Evolutionary conservation across 768 basidiomycete genomes (phyloP).

Genomic region (Boletus subparvulus): DNA sequence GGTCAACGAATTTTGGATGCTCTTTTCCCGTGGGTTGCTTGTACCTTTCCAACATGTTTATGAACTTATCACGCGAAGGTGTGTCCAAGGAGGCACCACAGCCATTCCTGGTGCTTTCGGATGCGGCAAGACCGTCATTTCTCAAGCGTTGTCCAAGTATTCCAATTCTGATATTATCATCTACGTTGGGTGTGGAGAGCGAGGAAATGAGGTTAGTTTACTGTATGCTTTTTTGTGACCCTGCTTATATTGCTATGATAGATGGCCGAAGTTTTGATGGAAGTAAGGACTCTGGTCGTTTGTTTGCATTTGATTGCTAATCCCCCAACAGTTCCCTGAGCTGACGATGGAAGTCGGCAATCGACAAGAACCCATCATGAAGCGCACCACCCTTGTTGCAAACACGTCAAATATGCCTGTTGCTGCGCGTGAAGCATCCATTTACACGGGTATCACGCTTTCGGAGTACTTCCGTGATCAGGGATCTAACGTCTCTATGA

Average conservation of each 20-base stretch:
- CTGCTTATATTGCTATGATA: slow-evolving; percentile 30
- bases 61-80: slow-evolving; percentile 43
- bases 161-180: slow-evolving; percentile 99
- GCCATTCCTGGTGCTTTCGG: slow-evolving; percentile 99
- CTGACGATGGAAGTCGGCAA: slow-evolving; percentile 89
- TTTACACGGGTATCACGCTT: slow-evolving; percentile 98
- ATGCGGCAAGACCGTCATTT: slow-evolving; percentile 98
- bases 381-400: slow-evolving; percentile 96
- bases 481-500: slow-evolving; percentile 96
- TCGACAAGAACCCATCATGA: slow-evolving; percentile 99
- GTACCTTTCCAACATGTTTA: background rate
- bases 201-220: slow-evolving; percentile 82
- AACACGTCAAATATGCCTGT: slow-evolving; percentile 99
- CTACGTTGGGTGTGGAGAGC: slow-evolving; percentile 98
- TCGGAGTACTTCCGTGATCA: slow-evolving; percentile 99
- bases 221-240: slow-evolving; percentile 36
- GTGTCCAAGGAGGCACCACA: slow-evolving; percentile 94
- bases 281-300: slow-evolving; percentile 46
- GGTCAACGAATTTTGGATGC: slow-evolving; percentile 97
- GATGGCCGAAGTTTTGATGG: slow-evolving; percentile 99
- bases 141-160: slow-evolving; percentile 95
- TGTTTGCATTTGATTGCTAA: slow-evolving; percentile 14
- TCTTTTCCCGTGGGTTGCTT: slow-evolving; percentile 78
- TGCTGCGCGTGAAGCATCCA: slow-evolving; percentile 97
- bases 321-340: slow-evolving; percentile 65